Percentiles rank a stretch among this genome's conserved stretches.
Evolutionary conservation across 2,329 filamentous ascomycete species (phyloP).

Genomic region (Ophiostoma triangulosporum): DNA sequence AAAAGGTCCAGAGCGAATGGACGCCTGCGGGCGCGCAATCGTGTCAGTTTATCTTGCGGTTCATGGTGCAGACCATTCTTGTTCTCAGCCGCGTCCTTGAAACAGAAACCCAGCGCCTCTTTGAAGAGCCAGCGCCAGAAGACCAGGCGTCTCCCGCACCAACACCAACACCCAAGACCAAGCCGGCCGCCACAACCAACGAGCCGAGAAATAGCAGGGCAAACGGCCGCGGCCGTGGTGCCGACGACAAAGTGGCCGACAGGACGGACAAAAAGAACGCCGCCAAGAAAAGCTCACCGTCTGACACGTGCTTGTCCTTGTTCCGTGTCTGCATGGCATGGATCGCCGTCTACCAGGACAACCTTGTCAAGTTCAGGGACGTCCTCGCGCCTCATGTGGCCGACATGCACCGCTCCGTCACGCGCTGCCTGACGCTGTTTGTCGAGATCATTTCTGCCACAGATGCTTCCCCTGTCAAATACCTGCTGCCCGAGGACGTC

Average conservation of each 20-base stretch:
- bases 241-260: not conserved
- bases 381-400: constrained; percentile 32
- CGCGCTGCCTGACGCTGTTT: constrained; percentile 34
- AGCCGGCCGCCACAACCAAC: not conserved
- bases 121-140: not conserved
- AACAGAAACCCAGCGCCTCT: constrained; percentile 6
- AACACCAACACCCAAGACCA: not conserved
- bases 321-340: constrained; percentile 41
- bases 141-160: not conserved
- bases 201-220: not conserved
- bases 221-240: not conserved
- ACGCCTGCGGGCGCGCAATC: constrained; percentile 31
- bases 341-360: constrained; percentile 33
- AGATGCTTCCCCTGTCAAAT: constrained; percentile 26
- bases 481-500: constrained; percentile 39
- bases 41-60: constrained; percentile 53
- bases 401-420: constrained; percentile 32
- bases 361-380: constrained; percentile 32
- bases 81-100: constrained; percentile 54
- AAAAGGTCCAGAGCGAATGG: constrained; percentile 40
- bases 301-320: constrained; percentile 34
- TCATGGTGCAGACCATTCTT: constrained; percentile 68
- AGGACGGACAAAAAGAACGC: not conserved
- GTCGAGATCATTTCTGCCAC: constrained; percentile 29
- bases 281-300: constrained; percentile 14